phyloP scores from a whole-genome alignment of 2,329 filamentous ascomycete species.

The Monosporascus ibericus region DNA sequence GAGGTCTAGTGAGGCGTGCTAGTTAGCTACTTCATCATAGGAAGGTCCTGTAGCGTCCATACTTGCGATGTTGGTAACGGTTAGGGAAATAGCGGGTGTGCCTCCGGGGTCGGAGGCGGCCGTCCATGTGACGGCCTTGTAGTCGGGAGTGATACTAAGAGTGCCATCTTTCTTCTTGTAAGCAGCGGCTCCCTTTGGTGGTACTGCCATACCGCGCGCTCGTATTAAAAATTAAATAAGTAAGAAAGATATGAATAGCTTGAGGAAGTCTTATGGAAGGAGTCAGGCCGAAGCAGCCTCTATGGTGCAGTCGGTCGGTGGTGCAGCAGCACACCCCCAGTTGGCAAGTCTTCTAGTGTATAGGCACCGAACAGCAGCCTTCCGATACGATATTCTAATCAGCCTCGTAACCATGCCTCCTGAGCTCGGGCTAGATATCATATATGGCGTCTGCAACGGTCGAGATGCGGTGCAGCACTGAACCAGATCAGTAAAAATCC shows the following conservation, averaged over 20 bases:
- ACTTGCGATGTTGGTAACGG: constrained; percentile 78
- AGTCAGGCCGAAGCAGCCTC: background rate
- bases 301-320: background rate
- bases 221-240: background rate
- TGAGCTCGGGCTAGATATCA: too few species aligned
- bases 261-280: too few species aligned
- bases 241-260: background rate
- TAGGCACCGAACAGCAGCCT: background rate
- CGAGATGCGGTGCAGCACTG: too few species aligned
- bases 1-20: constrained; percentile 55
- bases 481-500: too few species aligned
- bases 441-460: too few species aligned
- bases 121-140: constrained; percentile 73
- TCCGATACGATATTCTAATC: background rate
- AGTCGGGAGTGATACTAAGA: constrained; percentile 68
- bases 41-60: constrained; percentile 27
- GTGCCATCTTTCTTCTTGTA: constrained; percentile 97
- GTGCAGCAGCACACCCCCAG: too few species aligned
- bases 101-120: constrained; percentile 57
- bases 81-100: constrained; percentile 61
- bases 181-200: constrained; percentile 60
- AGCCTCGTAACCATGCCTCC: too few species aligned
- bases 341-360: too few species aligned
- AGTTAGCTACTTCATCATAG: constrained; percentile 3
- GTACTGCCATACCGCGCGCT: constrained; percentile 44